Conservation (phyloP, 2,329 filamentous ascomycete species). For the Zymoseptoria passerinii region DNA sequence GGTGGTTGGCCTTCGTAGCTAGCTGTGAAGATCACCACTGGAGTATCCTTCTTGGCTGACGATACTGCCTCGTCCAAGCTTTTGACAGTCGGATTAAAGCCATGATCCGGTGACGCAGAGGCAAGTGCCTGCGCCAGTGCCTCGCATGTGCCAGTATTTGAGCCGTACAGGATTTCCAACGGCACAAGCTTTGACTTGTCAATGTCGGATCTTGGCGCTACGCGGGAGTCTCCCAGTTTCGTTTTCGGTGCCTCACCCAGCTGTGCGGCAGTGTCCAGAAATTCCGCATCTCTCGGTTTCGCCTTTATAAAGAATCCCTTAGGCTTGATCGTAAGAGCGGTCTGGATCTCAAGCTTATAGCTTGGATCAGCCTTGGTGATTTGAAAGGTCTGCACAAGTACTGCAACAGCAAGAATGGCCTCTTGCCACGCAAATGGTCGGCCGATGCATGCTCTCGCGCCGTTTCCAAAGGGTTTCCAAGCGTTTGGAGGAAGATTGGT, state of each 20-base stretch:
- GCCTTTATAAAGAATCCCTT: slow-evolving; percentile 33
- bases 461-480: slow-evolving; percentile 50
- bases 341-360: slow-evolving; percentile 37
- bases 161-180: slow-evolving; percentile 64
- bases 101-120: slow-evolving; percentile 49
- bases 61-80: slow-evolving; percentile 55
- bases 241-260: neutral
- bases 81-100: slow-evolving; percentile 50
- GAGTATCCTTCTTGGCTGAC: slow-evolving; percentile 51
- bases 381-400: slow-evolving; percentile 40
- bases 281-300: neutral
- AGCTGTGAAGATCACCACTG: slow-evolving; percentile 59
- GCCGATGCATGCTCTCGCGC: slow-evolving; percentile 46
- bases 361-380: slow-evolving; percentile 36
- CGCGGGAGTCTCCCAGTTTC: neutral
- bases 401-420: slow-evolving; percentile 37
- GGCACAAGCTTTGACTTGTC: slow-evolving; percentile 19
- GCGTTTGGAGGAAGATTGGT: slow-evolving; percentile 33
- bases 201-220: neutral
- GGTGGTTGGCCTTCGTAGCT: slow-evolving; percentile 68
- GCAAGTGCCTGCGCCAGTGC: slow-evolving; percentile 57
- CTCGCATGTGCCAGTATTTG: slow-evolving; percentile 68
- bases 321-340: slow-evolving; percentile 41
- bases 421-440: slow-evolving; percentile 50
- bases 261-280: neutral